Percentiles rank a stretch among this genome's conserved stretches.
Conservation (phyloP, 2,329 filamentous ascomycete genomes). For the Phyllosticta citriasiana region DNA sequence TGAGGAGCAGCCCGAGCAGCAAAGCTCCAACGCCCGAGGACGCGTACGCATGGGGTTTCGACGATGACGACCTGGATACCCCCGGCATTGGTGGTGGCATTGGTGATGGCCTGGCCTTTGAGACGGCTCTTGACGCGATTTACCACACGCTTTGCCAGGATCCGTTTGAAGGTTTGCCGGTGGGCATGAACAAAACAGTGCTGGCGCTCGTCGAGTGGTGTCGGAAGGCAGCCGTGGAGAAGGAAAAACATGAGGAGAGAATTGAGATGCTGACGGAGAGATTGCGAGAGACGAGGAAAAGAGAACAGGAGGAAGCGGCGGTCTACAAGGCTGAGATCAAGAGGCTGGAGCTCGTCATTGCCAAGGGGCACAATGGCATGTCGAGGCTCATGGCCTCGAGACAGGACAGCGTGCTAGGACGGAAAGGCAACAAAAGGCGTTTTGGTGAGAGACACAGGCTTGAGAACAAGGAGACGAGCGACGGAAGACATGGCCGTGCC, state of each 20-base stretch:
- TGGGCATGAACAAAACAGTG: slow-evolving; percentile 1
- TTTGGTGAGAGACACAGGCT: slow-evolving; percentile 11
- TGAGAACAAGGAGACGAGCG: neutral
- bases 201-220: slow-evolving; percentile 4
- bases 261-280: neutral
- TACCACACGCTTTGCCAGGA: slow-evolving; percentile 4
- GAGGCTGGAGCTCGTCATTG: slow-evolving; percentile 33
- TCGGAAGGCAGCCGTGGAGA: neutral
- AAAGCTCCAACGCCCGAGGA: neutral
- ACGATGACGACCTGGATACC: neutral
- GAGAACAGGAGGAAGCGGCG: neutral
- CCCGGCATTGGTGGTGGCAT: neutral
- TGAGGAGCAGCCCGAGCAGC: neutral
- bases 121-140: neutral
- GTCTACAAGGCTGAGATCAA: slow-evolving; percentile 2
- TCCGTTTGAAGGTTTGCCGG: slow-evolving; percentile 3
- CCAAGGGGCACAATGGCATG: slow-evolving; percentile 30
- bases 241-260: neutral
- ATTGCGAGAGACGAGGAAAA: neutral
- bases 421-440: slow-evolving; percentile 18
- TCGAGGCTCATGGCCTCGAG: slow-evolving; percentile 32
- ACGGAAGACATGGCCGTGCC: neutral
- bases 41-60: neutral
- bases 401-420: slow-evolving; percentile 30
- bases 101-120: neutral